Base-by-base conservation (phyloP, 768 basidiomycete genomes). In the Lactarius quietus region DNA sequence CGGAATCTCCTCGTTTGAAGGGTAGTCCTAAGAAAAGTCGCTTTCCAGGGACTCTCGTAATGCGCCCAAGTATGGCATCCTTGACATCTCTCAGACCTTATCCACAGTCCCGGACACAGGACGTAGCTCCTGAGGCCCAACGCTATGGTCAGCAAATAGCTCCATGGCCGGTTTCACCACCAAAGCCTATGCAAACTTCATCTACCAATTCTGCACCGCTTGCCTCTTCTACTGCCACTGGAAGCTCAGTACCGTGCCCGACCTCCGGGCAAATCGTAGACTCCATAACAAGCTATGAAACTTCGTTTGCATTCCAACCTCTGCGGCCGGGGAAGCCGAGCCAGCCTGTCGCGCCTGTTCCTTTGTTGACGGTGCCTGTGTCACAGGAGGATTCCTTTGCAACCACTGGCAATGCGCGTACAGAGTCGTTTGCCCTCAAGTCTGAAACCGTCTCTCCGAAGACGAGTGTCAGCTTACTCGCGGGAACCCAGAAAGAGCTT, bases 91-190 rank as follows among this genome's bases (percentile, higher is more conserved):
- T 86, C 26, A 73, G 82, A 3, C 82, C 85, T 1, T 86, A 86
- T 64, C 77, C 77, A 0, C 78, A 78, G 57, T 72, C 74, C 8
- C 70, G 67, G n/a, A 70, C 69, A 10, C 71, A 67, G 61, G 68
- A 65, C 15, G 38, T 60, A 4, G 41, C 31, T 23, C 43, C 59
- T 8, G 56, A 68, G 26, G 54, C 66, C 51, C 65, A 64, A 41
- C 68, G 71, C 39, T 69, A 77, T 45, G 84, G 83, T 0, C 81
- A 83, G 71, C 85, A 82, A 62, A 90, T 90, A 57, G 81, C 83
- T 1, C 87, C 88, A 0, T 89, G 86, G 87, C 76, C 83, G 7
- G 75, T 78, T 3, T 79, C 81, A 1, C 80, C 79, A 14, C 74
- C 76, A 57, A 81, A 75, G 70, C 70, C 74, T 6, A 18, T 75